Base-by-base conservation (phyloP, 305 asterid species). In the Plantago coronopus region DNA sequence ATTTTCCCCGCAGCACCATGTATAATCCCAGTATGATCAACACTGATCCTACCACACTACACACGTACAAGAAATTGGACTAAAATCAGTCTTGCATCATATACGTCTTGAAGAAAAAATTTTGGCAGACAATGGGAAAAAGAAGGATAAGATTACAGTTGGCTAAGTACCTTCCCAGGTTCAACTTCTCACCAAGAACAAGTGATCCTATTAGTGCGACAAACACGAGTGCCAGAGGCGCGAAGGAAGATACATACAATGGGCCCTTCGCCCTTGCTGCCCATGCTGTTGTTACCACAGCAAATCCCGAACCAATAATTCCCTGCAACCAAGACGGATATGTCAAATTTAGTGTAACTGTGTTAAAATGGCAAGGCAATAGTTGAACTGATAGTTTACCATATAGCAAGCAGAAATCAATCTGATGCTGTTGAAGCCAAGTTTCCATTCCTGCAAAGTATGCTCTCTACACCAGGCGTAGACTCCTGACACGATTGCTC, bases 1-100 rank as follows among this genome's bases (percentile, higher is more conserved):
- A 37, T 49, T 73, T 69, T 8, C 81, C 78, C 78, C 81, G 72
- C 1, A 76, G 45, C 72, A 72, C 71, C 4, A 55, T 13, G 47
- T 72, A 72, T 40, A 76, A 66, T 2, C 76, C 76, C 22, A 55
- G 18, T 10, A 69, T 34, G 22, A 76, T 76, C 15, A 66, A 27
- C 68, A 72, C 63, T 12, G 81, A 72, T 66, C 78, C 81, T 34
- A 69, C 44, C 14, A 72, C 10, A 44, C 78, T 76, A 43, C 48
- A 44, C 49, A 29, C 7, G 37, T 29, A 8, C 21, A 12, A 11
- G 17, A 58, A 5, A 19, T 12, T 20, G 43, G 23, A 37, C 15
- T 56, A 17, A n/a, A 11, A 19, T 48, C 54, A 48, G 54, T 17
- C 4, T 7, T 5, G 17, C 25, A 3, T 15, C n/a, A 18, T 9